Percentiles rank a stretch among this genome's conserved stretches.
Evolutionary conservation across 352 stramenopile species (phyloP).

Genomic region (Globisporangium emineosum): DNA sequence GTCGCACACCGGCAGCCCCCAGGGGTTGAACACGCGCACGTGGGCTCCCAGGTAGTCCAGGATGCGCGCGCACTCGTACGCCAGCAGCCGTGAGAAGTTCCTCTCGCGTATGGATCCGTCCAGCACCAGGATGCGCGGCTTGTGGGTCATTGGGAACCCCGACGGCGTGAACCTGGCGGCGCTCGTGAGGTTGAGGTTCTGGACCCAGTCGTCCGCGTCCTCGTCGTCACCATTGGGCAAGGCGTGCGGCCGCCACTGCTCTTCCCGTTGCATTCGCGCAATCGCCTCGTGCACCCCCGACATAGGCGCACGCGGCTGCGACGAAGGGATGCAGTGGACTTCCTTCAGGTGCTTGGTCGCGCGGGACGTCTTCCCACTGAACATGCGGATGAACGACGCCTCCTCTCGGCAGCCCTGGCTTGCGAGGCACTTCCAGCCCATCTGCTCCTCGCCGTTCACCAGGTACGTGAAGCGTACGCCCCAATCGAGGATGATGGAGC

Average conservation of each 20-base stretch:
- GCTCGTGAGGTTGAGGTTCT: slow-evolving; percentile 20
- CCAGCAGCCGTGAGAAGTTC: slow-evolving; percentile 42
- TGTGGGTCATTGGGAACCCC: slow-evolving; percentile 21
- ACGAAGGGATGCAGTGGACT: not conserved
- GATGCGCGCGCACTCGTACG: slow-evolving; percentile 52
- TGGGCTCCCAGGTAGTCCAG: slow-evolving; percentile 53
- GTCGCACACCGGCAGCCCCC: slow-evolving; percentile 50
- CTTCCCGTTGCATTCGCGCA: not conserved
- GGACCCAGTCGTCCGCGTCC: slow-evolving; percentile 23
- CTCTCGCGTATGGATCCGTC: slow-evolving; percentile 50
- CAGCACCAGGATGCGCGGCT: slow-evolving; percentile 49
- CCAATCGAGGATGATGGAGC: not conserved
- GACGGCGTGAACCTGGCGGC: slow-evolving; percentile 16
- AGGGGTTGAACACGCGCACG: slow-evolving; percentile 35
- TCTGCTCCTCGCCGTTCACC: not conserved
- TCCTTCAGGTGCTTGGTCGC: not conserved
- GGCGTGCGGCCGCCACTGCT: not conserved
- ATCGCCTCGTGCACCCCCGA: not conserved
- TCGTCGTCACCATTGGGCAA: not conserved
- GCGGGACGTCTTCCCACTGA: not conserved
- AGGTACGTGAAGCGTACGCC: not conserved
- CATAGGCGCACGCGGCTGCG: too few species aligned
- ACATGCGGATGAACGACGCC: not conserved
- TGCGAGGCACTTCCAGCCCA: not conserved
- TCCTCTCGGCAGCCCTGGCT: not conserved